Conservation (phyloP, 441 rosid genomes). For the Euphorbia schlechtendalii region DNA sequence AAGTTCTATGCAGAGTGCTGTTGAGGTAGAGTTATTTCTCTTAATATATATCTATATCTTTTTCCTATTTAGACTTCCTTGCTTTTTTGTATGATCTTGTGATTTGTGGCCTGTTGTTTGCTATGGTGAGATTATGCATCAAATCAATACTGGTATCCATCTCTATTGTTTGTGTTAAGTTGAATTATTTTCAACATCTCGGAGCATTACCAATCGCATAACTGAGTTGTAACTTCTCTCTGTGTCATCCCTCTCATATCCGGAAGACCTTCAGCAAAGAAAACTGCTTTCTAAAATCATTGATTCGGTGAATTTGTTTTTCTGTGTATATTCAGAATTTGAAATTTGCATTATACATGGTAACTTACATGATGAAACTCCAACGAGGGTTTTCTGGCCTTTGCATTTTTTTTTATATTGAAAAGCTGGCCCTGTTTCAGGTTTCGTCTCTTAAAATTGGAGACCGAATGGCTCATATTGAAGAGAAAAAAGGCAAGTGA, state of each 20-base stretch:
- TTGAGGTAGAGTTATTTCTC: conserved; percentile 38
- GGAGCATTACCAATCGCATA: neutral
- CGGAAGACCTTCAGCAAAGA: neutral
- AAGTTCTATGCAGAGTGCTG: conserved; percentile 60
- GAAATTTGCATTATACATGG: neutral
- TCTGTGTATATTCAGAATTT: no score
- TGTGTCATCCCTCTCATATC: neutral
- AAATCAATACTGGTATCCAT: neutral
- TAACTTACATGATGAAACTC: neutral
- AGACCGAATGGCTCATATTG: conserved; percentile 44
- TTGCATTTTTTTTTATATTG: conserved; percentile 9
- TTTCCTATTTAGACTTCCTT: no score
- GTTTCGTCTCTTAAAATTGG: conserved; percentile 48
- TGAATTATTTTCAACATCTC: neutral
- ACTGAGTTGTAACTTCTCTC: neutral
- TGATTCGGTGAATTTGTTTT: neutral
- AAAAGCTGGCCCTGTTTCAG: conserved; percentile 23
- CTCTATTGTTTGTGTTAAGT: neutral
- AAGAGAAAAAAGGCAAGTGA: conserved; percentile 56
- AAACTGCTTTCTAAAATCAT: neutral
- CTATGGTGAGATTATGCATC: neutral
- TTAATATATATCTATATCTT: neutral
- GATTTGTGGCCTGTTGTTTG: neutral
- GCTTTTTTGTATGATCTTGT: neutral
- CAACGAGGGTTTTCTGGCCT: neutral